Evolutionary conservation across 2,329 filamentous ascomycete genomes (phyloP).

Genomic region (Dryadomyces quercivorus): DNA sequence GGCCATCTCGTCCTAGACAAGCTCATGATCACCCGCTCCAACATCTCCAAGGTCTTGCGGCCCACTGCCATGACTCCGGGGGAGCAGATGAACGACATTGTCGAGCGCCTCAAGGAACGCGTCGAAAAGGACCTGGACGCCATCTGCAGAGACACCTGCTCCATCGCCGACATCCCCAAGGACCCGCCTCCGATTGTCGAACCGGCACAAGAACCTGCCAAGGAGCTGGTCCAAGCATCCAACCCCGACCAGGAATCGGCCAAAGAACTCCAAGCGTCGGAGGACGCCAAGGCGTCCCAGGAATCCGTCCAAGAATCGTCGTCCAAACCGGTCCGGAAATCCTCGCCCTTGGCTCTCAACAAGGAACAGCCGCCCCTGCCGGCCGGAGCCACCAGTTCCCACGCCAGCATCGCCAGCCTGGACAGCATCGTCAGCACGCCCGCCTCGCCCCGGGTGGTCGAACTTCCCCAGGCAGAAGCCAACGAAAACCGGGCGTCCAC

Average conservation of each 20-base stretch:
- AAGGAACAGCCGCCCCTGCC: too few relatives aligned
- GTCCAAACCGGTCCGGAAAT: too few relatives aligned
- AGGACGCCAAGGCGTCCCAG: too few relatives aligned
- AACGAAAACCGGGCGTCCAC: background rate
- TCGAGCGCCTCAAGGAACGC: conserved; percentile 29
- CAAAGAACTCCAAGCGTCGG: too few relatives aligned
- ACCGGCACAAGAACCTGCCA: background rate
- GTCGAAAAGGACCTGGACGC: conserved; percentile 35
- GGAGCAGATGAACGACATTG: conserved; percentile 24
- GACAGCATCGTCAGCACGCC: background rate
- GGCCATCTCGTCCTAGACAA: conserved; percentile 41
- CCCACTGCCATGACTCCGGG: conserved; percentile 21
- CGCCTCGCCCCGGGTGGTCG: conserved; percentile 7
- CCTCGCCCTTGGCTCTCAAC: too few relatives aligned
- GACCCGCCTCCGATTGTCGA: conserved; percentile 1
- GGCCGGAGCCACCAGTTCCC: too few relatives aligned
- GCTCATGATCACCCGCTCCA: conserved; percentile 27
- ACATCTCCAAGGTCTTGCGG: conserved; percentile 17
- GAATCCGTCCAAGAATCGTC: background rate
- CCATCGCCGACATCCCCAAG: conserved; percentile 24
- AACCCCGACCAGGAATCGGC: background rate
- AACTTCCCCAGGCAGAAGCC: conserved; percentile 5
- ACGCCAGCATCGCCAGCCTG: background rate
- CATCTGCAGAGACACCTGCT: conserved; percentile 39
- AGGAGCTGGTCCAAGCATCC: background rate